Evolutionary conservation across 805 yeast genomes (phyloP), one percentile per base, ranked within the genome.

Genomic region (Zygosaccharomyces bisporus): DNA sequence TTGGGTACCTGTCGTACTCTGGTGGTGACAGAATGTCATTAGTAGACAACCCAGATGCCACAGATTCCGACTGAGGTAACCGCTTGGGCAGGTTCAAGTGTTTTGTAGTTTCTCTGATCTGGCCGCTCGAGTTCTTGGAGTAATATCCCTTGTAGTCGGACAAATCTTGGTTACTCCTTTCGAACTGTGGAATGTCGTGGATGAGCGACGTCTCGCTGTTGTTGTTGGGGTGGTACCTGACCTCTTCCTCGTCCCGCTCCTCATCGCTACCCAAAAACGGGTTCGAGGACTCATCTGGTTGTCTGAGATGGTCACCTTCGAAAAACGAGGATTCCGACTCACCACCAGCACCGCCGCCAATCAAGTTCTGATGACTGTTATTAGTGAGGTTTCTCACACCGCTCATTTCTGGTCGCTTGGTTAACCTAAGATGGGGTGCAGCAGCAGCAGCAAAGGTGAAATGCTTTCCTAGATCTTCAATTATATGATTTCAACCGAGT

Each of bases 1-100:
- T 69, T 4, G 91, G 90, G 56, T 83, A 83, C 53, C 89, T 70
- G 61, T 82, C 87, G 54, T 69, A 82, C 44, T 76, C 83, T 1
- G 78, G 70, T 3, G 86, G 83, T 3, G 71, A 58, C 47, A 56
- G 52, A 21, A 61, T 60, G 33, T 54, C 61, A 40, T 50, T 53
- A 17, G 44, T 47, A 3, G 54, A 44, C 3, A 54, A 36, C 3
- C 50, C 46, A 6, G 50, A 41, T 17, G 47, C 48, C 34, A 44
- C 31, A 19, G 57, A 50, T 7, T 47, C 48, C 10, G 57, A 50
- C 12, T 50, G 43, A 9, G 57, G 53, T 4, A 52, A 29, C 12
- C 41, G 39, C 38, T 42, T 50, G 2, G 46, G 29, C 4, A 44
- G 43, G n/a, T 34, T 37, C 38, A 50, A 24, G n/a, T 42, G 24